Base-by-base conservation (phyloP, 257 asterid species). In the Rubia yunnanensis region DNA sequence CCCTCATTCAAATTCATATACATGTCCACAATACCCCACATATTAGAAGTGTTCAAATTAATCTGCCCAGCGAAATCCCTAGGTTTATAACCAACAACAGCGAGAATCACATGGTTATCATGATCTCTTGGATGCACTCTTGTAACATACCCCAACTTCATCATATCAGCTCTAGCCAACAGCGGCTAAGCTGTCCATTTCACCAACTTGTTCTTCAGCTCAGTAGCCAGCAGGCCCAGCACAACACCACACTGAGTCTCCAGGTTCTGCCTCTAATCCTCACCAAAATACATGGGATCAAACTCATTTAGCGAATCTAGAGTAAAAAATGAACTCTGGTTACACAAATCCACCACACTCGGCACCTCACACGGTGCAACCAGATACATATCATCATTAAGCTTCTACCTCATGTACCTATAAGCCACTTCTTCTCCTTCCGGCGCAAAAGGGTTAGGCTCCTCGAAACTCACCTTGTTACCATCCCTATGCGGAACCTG, bases 1-100 rank as follows among this genome's bases (percentile, higher is more conserved):
- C 99, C 99, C 71, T 92, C 99, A 95, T 88, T n/a, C n/a, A n/a
- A n/a, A n/a, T n/a, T n/a, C n/a, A n/a, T n/a, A n/a, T n/a, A n/a
- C n/a, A n/a, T n/a, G 72, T 86, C 89, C 49, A 92, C 90, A 52
- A 92, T 92, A 23, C 99, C 99, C 99, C 99, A 92, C 99, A 92
- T 92, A 76, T 92, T 92, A 0, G 86, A 82, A 52, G 97, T 88
- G 67, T 89, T 92, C 80, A 92, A 72, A 69, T 92, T 92, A 22
- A 92, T 92, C 75, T 92, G 97, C 0, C 85, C 57, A 17, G 96
- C 99, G 31, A 92, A 92, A 69, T 92, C 99, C 72, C 56, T 83
- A 0, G 97, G 97, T 77, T 92, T 92, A 74, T 92, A 92, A 41
- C 99, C 96, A 2, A 92, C 97, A 10, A 92, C 97, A 22, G 97